A percentile compares a stretch with the other conserved stretches of the same genome.
Evolutionary conservation across 75 land plant genomes (phyloP).

Genomic region (Chamaecyparis obtusa): DNA sequence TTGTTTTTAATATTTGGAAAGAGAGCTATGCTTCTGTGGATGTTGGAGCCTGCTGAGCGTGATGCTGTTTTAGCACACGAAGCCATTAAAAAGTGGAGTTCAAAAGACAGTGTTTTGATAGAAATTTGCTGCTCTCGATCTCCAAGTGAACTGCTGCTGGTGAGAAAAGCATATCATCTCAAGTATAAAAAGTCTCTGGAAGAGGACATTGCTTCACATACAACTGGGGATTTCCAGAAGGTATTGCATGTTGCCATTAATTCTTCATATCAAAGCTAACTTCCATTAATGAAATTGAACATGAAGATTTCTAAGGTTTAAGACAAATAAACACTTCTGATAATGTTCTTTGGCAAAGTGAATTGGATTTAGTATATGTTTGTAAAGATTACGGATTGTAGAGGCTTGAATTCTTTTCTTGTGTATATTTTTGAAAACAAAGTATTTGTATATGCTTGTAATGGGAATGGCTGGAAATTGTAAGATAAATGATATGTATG

Average conservation of each 20-base stretch:
- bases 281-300: neutral
- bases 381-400: neutral
- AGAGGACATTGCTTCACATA: slow-evolving; percentile 57
- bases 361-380: neutral
- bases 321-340: neutral
- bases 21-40: slow-evolving; percentile 64
- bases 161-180: slow-evolving; percentile 46
- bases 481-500: neutral
- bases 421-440: neutral
- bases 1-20: slow-evolving; percentile 16
- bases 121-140: slow-evolving; percentile 52
- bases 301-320: too few relatives aligned
- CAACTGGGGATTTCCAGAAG: slow-evolving; percentile 48
- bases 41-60: slow-evolving; percentile 74
- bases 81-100: slow-evolving; percentile 19
- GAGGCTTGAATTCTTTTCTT: too few relatives aligned
- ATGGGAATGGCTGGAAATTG: neutral
- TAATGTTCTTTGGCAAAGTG: neutral
- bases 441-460: neutral
- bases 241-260: slow-evolving; percentile 16
- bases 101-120: slow-evolving; percentile 37
- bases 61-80: slow-evolving; percentile 53
- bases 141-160: slow-evolving; percentile 40
- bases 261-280: neutral
- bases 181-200: slow-evolving; percentile 57